A percentile compares a stretch with the other conserved stretches of the same genome.
phyloP scores from a whole-genome alignment of 495 filamentous ascomycete species.

The Trichoderma gamsii region DNA sequence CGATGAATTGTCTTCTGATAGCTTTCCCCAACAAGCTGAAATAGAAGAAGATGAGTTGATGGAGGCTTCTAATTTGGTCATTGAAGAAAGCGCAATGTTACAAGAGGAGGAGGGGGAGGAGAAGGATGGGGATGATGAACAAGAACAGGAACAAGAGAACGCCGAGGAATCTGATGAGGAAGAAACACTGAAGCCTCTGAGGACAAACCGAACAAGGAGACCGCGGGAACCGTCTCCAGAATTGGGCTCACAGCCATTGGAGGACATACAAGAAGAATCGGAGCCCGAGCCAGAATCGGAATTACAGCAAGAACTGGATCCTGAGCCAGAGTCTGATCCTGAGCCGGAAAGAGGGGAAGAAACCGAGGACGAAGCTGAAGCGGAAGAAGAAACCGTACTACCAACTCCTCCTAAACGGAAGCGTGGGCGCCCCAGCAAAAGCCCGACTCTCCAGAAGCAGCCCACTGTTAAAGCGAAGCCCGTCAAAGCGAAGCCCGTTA shows the following conservation, averaged over 20 bases:
- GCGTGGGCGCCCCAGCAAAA: constrained; percentile 1
- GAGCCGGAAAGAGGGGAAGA: constrained; percentile 18
- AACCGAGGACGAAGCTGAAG: constrained; percentile 16
- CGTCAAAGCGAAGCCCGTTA: constrained; percentile 18
- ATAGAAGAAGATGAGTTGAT: not conserved
- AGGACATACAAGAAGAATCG: constrained; percentile 18
- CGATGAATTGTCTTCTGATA: constrained; percentile 27
- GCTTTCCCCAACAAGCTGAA: constrained; percentile 1
- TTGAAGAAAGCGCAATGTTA: constrained; percentile 6
- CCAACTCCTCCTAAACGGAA: not conserved
- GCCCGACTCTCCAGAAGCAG: not conserved
- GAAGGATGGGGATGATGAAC: too few species aligned
- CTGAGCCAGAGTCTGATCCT: not conserved
- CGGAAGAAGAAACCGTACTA: not conserved
- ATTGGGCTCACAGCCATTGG: not conserved
- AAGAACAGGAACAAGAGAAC: constrained; percentile 17
- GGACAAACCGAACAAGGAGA: constrained; percentile 1
- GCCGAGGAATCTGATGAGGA: constrained; percentile 9
- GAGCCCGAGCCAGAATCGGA: not conserved
- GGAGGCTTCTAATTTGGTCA: constrained; percentile 21
- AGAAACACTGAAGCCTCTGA: not conserved
- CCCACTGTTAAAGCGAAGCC: constrained; percentile 8
- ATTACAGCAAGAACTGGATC: not conserved
- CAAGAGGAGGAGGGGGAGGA: constrained; percentile 18
- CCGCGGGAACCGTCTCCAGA: constrained; percentile 8